These are phyloP conservation scores for Kwoniella heveanensis DNA, from an alignment of 768 basidiomycete genomes.

Conservation along the genomic window DNA sequence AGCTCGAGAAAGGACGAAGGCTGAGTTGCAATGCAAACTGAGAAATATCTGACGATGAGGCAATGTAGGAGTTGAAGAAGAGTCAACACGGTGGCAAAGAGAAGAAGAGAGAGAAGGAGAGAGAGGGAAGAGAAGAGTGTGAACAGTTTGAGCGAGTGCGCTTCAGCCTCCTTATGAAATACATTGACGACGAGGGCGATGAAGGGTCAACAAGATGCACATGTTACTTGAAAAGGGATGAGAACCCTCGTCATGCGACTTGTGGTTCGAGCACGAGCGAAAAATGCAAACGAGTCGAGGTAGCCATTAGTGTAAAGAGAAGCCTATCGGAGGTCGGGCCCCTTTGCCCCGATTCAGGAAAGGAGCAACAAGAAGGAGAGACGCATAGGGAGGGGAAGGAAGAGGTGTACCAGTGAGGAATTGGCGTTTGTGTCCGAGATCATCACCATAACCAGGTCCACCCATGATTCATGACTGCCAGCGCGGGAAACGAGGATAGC, in stretches of 20 bases:
- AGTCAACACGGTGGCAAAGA: background rate
- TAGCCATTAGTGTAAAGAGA: background rate
- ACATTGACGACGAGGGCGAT: background rate
- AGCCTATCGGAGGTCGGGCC: constrained; percentile 17
- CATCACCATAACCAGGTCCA: no score
- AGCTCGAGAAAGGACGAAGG: background rate
- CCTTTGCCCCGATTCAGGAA: constrained; percentile 7
- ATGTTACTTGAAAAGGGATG: background rate
- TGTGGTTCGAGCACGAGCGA: background rate
- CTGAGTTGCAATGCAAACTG: background rate
- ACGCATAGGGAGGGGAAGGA: background rate
- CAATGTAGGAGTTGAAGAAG: background rate
- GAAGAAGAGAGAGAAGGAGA: background rate
- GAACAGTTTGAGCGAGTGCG: background rate
- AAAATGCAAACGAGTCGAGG: background rate
- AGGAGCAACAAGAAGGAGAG: background rate
- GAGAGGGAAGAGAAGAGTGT: background rate
- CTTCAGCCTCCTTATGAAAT: background rate
- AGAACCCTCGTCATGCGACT: constrained; percentile 4
- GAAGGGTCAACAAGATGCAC: constrained; percentile 1
- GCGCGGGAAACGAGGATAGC: background rate
- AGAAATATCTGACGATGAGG: background rate
- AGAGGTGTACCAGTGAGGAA: no score
- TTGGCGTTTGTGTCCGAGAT: constrained; percentile 5
- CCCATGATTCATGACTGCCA: background rate